Evolutionary conservation across 345 rosid species (phyloP), one percentile per base, ranked within the genome.

Genomic region (Crucihimalaya himalaica): DNA sequence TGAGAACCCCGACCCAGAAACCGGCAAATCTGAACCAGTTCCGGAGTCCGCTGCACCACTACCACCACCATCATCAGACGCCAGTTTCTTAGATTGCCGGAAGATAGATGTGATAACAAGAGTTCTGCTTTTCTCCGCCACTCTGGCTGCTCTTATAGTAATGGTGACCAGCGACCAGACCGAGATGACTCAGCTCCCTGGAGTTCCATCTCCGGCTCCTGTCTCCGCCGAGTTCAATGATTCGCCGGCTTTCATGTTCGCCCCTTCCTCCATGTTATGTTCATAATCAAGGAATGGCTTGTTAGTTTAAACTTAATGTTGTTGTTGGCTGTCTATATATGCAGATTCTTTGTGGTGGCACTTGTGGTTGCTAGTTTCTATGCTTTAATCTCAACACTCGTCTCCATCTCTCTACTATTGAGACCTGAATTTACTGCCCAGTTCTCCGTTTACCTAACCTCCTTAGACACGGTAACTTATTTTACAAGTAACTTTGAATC

Each of bases 221-320:
- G 20, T 56, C 34, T 34, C 78, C 10, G 91, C 91, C 57, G 88
- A 87, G 79, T 91, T 91, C 64, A 79, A 29, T 35, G 75, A 93
- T 66, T 86, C 96, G 0, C 96, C 97, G 0, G 96, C 96, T 61
- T 82, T 87, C 75, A 66, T 87, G 98, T 91, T n/a, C 78, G 87
- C 71, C 32, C 48, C 72, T 67, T 55, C 50, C n/a, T 15, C 46
- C 43, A 45, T 37, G 50, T 52, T 53, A 35, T 64, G 37, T 29
- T 54, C 28, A n/a, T 42, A n/a, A 48, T 15, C 45, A 55, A 31
- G 39, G n/a, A 16, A 29, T 23, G 25, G 29, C 6, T 35, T 71
- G 20, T 5, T 58, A 34, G 46, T 50, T 15, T 37, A 16, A 69
- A 45, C 11, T 21, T 45, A 29, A 34, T 11, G 50, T 15, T 46